Conservation (phyloP, 2,329 filamentous ascomycete species). For the Rhynchosporium secalis region DNA sequence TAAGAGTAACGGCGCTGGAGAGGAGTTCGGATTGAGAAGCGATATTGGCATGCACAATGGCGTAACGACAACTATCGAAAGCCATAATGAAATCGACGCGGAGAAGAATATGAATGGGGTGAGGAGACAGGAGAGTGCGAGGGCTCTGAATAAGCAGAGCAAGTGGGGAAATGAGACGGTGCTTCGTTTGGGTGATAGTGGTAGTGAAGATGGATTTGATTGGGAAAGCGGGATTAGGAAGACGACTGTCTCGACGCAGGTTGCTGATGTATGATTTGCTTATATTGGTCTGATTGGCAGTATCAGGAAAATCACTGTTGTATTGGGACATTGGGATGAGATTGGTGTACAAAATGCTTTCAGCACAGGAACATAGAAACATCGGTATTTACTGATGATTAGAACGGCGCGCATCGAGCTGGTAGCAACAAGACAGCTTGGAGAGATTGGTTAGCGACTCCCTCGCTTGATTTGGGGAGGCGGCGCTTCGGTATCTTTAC, state of each 20-base stretch:
- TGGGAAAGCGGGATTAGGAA: constrained; percentile 25
- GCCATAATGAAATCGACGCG: constrained; percentile 14
- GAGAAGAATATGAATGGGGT: constrained; percentile 13
- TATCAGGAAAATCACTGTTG: too few relatives aligned
- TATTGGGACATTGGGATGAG: too few relatives aligned
- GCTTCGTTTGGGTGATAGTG: constrained; percentile 17
- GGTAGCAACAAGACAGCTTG: too few relatives aligned
- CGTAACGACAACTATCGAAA: constrained; percentile 28
- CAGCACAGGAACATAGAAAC: too few relatives aligned
- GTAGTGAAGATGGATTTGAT: constrained; percentile 20
- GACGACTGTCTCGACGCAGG: constrained; percentile 24
- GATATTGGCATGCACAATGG: constrained; percentile 25
- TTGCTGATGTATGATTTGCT: constrained; percentile 5
- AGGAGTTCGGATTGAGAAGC: constrained; percentile 25
- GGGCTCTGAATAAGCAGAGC: background rate
- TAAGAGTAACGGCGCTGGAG: constrained; percentile 11
- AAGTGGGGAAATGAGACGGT: constrained; percentile 22
- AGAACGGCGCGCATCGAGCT: too few relatives aligned
- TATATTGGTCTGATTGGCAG: background rate
- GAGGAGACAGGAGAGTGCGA: constrained; percentile 6
- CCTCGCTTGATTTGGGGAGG: too few relatives aligned
- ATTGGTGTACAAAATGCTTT: too few relatives aligned
- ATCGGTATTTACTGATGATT: too few relatives aligned
- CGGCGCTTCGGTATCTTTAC: too few relatives aligned
- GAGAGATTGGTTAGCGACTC: too few relatives aligned